Percentiles rank a stretch among this genome's conserved stretches.
These are phyloP conservation scores for Tuber indicum DNA, from an alignment of 495 filamentous ascomycete genomes.

Conservation along the genomic window DNA sequence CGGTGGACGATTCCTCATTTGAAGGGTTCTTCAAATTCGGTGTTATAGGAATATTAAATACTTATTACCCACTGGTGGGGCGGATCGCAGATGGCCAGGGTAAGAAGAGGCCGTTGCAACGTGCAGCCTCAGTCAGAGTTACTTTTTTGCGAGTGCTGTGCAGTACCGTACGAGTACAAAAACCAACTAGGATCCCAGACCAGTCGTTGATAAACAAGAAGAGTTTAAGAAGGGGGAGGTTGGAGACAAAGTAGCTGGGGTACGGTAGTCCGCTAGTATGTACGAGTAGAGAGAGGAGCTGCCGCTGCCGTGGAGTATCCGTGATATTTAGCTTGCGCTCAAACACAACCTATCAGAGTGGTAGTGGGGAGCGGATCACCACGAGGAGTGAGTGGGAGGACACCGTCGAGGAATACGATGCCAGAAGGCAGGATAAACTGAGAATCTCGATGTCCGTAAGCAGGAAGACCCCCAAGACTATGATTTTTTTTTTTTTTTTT, in stretches of 20 bases:
- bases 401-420: background rate
- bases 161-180: background rate
- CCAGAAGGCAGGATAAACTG: background rate
- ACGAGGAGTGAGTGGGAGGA: background rate
- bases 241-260: background rate
- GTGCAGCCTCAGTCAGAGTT: constrained; percentile 5
- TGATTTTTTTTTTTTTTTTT: background rate
- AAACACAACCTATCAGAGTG: background rate
- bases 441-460: background rate
- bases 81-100: constrained; percentile 10
- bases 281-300: background rate
- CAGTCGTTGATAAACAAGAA: constrained; percentile 12
- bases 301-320: background rate
- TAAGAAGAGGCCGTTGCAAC: constrained; percentile 20
- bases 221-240: background rate
- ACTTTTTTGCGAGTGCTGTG: background rate
- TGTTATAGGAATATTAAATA: constrained; percentile 24
- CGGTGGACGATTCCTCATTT: constrained; percentile 39
- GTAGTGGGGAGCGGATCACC: background rate
- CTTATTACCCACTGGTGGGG: constrained; percentile 24
- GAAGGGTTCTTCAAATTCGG: constrained; percentile 23
- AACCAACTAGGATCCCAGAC: constrained; percentile 23
- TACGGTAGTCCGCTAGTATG: background rate
- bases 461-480: background rate
- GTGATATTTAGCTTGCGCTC: background rate